Evolutionary conservation across 1,139 yeast genomes (phyloP).

Genomic region (Zygosaccharomyces pseudobailii): DNA sequence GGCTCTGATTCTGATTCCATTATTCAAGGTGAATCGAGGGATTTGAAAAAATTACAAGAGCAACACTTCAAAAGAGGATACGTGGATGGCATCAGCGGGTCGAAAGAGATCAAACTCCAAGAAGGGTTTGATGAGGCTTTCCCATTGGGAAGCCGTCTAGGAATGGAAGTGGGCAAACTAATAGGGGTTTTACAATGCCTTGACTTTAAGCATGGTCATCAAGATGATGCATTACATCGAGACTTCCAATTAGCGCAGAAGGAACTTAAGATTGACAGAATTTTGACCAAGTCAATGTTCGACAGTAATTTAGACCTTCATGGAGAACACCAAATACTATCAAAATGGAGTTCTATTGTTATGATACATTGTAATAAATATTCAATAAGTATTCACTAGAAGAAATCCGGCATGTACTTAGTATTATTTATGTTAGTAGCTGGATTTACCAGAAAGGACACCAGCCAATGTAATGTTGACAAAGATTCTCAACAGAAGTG

Average conservation of each 20-base stretch:
- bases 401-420: background rate
- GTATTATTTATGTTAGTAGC: no score
- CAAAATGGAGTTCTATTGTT: constrained; percentile 21
- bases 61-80: constrained; percentile 82
- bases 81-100: constrained; percentile 68
- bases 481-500: constrained; percentile 89
- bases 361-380: constrained; percentile 17
- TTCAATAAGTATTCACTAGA: constrained; percentile 7
- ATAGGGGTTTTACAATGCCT: constrained; percentile 44
- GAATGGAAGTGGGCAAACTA: constrained; percentile 59
- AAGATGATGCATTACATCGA: constrained; percentile 16
- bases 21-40: constrained; percentile 17
- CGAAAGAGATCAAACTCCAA: constrained; percentile 69
- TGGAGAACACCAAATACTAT: constrained; percentile 16
- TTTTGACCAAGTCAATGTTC: constrained; percentile 26
- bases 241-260: constrained; percentile 19
- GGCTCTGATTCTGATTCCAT: constrained; percentile 23
- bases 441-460: constrained; percentile 83
- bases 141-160: constrained; percentile 69
- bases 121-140: constrained; percentile 77
- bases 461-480: constrained; percentile 98
- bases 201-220: constrained; percentile 18
- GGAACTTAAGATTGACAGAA: constrained; percentile 26
- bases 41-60: constrained; percentile 42
- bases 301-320: constrained; percentile 19